Evolutionary conservation across 2,329 filamentous ascomycete species (phyloP), one percentile per base, ranked within the genome.

Genomic region (Aspergillus oerlinghausenensis): DNA sequence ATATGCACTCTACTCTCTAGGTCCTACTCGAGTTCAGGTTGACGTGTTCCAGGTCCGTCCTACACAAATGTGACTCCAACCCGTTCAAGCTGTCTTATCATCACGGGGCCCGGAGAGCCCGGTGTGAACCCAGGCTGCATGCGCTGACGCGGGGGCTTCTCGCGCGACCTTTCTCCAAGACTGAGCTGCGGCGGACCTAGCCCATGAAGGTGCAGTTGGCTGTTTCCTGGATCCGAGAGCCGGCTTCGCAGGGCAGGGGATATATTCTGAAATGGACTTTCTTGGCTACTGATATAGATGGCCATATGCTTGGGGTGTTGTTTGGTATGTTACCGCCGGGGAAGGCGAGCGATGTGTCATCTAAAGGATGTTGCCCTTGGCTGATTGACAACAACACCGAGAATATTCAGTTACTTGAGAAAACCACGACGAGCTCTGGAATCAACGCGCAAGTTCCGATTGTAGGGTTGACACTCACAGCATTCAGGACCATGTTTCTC

Each of bases 221-320:
- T 0, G 70, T 82, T 0, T 48, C 72, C 3, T 70, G 68, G 51
- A 82, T 82, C 35, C 67, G 60, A n/a, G 79, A 82, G 54, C 71
- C 74, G 63, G 58, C 73, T 65, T 62, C 52, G n/a, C 49, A 52
- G 2, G 70, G 75, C 0, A 65, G 55, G 2, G 69, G 66, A 0
- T 77, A 83, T 57, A 63, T 82, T 0, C 67, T 75, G 47, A 81
- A 81, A 56, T 84, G 72, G 66, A 68, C 75, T 5, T 81, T 80
- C 51, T 74, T 82, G 69, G 68, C 79, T 0, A 80, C 79, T 0
- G 82, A 84, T 62, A 67, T 80, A 0, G 81, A 7, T 50, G 77
- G 74, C 0, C 71, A 81, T 50, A 26, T 1, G 25, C 6, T 7
- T 6, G 49, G 3, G 55, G 47, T 35, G 40, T 78, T 77, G 1